Percentiles rank a stretch among this genome's conserved stretches.
Evolutionary conservation across 1,139 yeast species (phyloP).

Genomic region (Geotrichum candidum): DNA sequence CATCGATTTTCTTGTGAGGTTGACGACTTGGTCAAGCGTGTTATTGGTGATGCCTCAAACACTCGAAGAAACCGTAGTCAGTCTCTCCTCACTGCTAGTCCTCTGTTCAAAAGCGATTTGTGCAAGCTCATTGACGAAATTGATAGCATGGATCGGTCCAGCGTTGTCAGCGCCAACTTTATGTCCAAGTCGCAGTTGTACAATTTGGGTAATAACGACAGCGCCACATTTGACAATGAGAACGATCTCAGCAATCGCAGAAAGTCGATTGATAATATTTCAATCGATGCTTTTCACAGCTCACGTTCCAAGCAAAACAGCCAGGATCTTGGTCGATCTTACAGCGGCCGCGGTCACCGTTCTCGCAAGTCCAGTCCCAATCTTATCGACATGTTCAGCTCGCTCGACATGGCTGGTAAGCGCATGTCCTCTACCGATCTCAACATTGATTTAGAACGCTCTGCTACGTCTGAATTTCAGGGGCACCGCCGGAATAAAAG

Average conservation of each 20-base stretch:
- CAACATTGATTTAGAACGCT: slow-evolving; percentile 5
- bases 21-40: slow-evolving; percentile 32
- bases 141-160: slow-evolving; percentile 23
- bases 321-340: slow-evolving; percentile 17
- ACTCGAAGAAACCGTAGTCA: slow-evolving; percentile 26
- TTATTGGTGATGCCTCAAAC: slow-evolving; percentile 32
- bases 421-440: slow-evolving; percentile 13
- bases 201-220: slow-evolving; percentile 1
- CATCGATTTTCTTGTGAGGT: slow-evolving; percentile 36
- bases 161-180: slow-evolving; percentile 1
- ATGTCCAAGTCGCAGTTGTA: slow-evolving; percentile 2
- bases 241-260: slow-evolving; percentile 9
- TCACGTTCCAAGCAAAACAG: slow-evolving; percentile 8
- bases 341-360: slow-evolving; percentile 24
- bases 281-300: slow-evolving; percentile 12
- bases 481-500: slow-evolving; percentile 28
- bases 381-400: slow-evolving; percentile 27
- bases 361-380: slow-evolving; percentile 29
- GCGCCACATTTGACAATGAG: slow-evolving; percentile 8
- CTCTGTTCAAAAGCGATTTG: slow-evolving; percentile 26
- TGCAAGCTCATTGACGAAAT: slow-evolving; percentile 29
- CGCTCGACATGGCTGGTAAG: slow-evolving; percentile 15
- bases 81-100: slow-evolving; percentile 28
- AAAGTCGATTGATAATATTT: slow-evolving; percentile 14
- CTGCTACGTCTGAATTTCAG: background rate